Evolutionary conservation across 2,329 filamentous ascomycete genomes (phyloP), one percentile per base, ranked within the genome.

Genomic region (Fusarium graminum): DNA sequence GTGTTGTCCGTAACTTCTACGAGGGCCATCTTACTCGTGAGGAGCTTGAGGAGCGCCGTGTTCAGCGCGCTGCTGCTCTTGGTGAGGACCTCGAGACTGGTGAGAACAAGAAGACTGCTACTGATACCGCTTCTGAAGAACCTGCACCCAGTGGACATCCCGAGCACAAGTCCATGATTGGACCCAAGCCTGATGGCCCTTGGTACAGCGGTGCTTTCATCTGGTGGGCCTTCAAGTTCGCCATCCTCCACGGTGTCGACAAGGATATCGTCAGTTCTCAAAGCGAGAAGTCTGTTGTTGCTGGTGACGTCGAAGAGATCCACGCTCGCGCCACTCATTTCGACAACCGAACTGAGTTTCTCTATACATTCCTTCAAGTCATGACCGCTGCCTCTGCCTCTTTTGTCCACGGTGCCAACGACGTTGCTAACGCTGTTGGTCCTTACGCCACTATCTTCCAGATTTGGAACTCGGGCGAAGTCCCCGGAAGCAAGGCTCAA

Each of bases 401-500:
- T 5, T 89, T 90, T 63, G 85, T 85, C 3, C 88, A 91, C 77
- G 88, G 88, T 25, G 86, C 87, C 67, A 91, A 90, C 74, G 88
- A 90, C 62, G 85, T 90, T 19, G 80, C 85, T 69, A 90, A 84
- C 72, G 86, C 87, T 28, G 83, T 88, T 53, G 87, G 87, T 1
- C 88, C 88, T 2, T 89, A 86, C 72, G 85, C 88, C 3, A 84
- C 86, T 51, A 86, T 90, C 70, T 90, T 82, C 77, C 78, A 85
- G 61, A 84, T 88, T 63, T 91, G 86, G 85, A 70, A 78, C 30
- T 81, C 79, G 0, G 85, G 83, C 3, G 72, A 70, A 0, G 74
- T 87, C 2, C 74, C 78, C 1, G 71, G 72, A 1, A 78, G 73
- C 53, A 80, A 83, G 72, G 75, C 83, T 0, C 74, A 80, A 2